Base-by-base conservation (phyloP, 176 grass and related monocot species). In the Otatea glauca region DNA sequence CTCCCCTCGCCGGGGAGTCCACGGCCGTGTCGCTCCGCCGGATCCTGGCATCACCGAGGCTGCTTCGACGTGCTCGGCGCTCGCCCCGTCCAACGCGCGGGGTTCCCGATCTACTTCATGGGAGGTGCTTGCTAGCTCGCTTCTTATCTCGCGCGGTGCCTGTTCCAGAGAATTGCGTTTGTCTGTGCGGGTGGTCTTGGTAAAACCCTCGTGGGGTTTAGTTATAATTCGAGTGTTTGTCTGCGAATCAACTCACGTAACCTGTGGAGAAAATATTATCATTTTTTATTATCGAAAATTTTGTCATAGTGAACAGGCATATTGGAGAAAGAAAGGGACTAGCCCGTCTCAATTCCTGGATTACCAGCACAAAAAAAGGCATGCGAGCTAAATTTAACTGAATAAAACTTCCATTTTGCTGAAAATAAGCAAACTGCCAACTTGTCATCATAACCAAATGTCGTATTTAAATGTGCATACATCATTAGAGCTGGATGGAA, bases 21-120 rank as follows among this genome's bases (percentile, higher is more conserved):
- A 76, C 77, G 3, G 89, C 86, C 10, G 79, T 83, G 70, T 88
- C 71, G 72, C 96, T 98, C 38, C 86, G 96, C 55, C 72, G 80
- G 74, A 84, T 98, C 65, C 88, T 95, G 39, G 89, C 88, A 43
- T 84, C 93, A 9, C 85, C 93, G 2, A 93, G 93, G 91, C 78
- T 98, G 96, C 91, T 98, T 86, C 77, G 96, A 98, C 44, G 96
- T 91, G 21, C 89, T 98, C 38, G 91, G 96, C 37, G 96, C 91
- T 42, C 94, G 87, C 74, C 96, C 95, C 63, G 86, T 98, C 50
- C 69, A 98, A 80, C 74, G 80, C 42, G 96, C 96, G 0, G 91
- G 96, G 4, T 98, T 98, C 65, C 64, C 58, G 21, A 72, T 98
- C 56, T 94, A 86, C 70, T 98, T 98, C 77, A 94, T 89, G 83